Evolutionary conservation across 139 green algal species (phyloP), one percentile per base, ranked within the genome.

Genomic region (Tetradesmus lagerheimii): DNA sequence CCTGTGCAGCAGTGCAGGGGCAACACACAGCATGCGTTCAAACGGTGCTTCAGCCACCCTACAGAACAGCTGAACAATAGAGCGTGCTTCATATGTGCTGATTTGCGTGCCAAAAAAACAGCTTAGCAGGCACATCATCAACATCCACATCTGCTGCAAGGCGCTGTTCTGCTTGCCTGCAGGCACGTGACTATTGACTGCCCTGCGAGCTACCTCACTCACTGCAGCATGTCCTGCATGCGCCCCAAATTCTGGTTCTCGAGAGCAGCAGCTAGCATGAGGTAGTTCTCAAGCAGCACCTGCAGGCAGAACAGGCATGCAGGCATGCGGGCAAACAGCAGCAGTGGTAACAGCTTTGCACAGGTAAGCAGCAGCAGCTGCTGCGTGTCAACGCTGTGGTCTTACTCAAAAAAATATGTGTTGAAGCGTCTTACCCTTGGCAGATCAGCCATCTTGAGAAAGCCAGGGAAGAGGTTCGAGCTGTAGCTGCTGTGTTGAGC

Each of bases 261-360:
- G 12, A 83, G 27, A 0, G 67, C n/a, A 29, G 88, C 88, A 35
- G 66, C 34, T 20, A 91, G 41, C 88, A 91, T 43, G 6, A 87
- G 20, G 43, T 91, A 91, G 80, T 91, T 91, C 64, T 91, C 88
- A 20, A 91, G 78, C 25, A 91, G 87, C 29, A 91, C n/a, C 87
- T 87, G 87, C 53, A 57, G 6, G 12, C 35, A 31, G 3, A 67
- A 27, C 38, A 64, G 39, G 57, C 57, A 31, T 0, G 31, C 57
- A 71, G 4, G 4, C 23, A 31, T 31, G 23, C 25, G 31, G 57
- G 57, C 57, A 64, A 64, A 20, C 50, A 64, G 11, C 50, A 71
- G 57, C 57, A 31, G 57, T 23, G 31, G 16, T 71, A 23, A 8
- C 16, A 18, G 57, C 20, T 1, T 18, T 71, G n/a, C 23, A n/a